Percentiles rank a stretch among this genome's conserved stretches.
Evolutionary conservation across 805 yeast genomes (phyloP).

Genomic region (Ogataea pini): DNA sequence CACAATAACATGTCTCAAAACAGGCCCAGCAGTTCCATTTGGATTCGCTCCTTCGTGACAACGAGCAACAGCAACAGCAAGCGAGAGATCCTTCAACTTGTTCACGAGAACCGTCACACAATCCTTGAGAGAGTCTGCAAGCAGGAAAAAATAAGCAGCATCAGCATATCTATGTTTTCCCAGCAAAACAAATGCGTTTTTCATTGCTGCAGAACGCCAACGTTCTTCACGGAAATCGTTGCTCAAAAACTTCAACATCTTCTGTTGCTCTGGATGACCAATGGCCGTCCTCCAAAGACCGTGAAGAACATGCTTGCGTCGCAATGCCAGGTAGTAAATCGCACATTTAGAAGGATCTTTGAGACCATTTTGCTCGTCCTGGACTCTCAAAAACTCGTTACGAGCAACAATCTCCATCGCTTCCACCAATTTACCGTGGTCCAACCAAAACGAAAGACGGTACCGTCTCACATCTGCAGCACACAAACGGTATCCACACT

Average conservation of each 20-base stretch:
- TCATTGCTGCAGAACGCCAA: slow-evolving; percentile 87
- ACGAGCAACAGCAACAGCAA: slow-evolving; percentile 82
- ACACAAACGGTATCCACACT: slow-evolving; percentile 43
- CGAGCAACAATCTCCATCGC: slow-evolving; percentile 71
- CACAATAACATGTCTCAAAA: slow-evolving; percentile 49
- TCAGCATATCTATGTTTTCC: slow-evolving; percentile 86
- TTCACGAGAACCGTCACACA: slow-evolving; percentile 71
- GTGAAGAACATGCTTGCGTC: slow-evolving; percentile 70
- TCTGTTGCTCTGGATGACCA: slow-evolving; percentile 78
- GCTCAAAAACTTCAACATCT: slow-evolving; percentile 72
- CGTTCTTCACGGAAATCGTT: slow-evolving; percentile 75
- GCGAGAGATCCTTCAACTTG: slow-evolving; percentile 64
- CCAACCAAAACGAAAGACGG: slow-evolving; percentile 75
- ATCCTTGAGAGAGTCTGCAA: slow-evolving; percentile 76
- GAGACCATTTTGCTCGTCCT: slow-evolving; percentile 43
- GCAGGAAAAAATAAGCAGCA: slow-evolving; percentile 85
- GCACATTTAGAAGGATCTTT: slow-evolving; percentile 75
- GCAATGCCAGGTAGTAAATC: slow-evolving; percentile 73
- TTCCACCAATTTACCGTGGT: slow-evolving; percentile 43
- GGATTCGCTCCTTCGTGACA: slow-evolving; percentile 60
- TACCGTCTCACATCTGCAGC: slow-evolving; percentile 63
- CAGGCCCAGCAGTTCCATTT: slow-evolving; percentile 41
- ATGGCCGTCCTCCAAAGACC: slow-evolving; percentile 82
- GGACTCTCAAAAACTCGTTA: slow-evolving; percentile 53
- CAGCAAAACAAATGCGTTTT: slow-evolving; percentile 87